These are phyloP conservation scores for Parsonsia alboflavescens DNA, from an alignment of 257 asterid species.

Conservation along the genomic window DNA sequence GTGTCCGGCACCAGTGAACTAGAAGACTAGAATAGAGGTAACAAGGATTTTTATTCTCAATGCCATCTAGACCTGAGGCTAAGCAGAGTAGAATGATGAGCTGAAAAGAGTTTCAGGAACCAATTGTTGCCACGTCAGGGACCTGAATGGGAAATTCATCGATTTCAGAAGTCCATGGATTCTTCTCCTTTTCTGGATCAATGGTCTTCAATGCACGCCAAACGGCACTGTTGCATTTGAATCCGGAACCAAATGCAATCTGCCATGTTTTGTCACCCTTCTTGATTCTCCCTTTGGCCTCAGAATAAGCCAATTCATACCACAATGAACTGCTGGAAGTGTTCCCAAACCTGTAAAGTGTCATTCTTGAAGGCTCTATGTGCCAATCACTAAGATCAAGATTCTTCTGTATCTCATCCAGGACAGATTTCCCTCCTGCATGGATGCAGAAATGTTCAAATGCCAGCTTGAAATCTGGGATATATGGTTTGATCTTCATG, in stretches of 20 bases:
- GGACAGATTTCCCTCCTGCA: slow-evolving; percentile 43
- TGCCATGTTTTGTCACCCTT: slow-evolving; percentile 46
- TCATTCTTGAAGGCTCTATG: slow-evolving; percentile 57
- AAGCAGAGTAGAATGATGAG: background rate
- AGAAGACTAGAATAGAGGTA: no score
- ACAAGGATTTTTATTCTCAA: no score
- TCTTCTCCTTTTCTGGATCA: slow-evolving; percentile 36
- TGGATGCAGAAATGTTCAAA: slow-evolving; percentile 51
- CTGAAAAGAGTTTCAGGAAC: slow-evolving; percentile 1
- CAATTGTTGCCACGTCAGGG: slow-evolving; percentile 22
- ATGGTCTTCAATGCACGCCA: slow-evolving; percentile 42
- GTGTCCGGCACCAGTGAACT: no score
- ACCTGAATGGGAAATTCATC: slow-evolving; percentile 39
- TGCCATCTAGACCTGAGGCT: no score
- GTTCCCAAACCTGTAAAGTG: slow-evolving; percentile 45
- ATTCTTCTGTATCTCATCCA: slow-evolving; percentile 41
- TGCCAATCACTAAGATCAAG: slow-evolving; percentile 35
- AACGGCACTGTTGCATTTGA: slow-evolving; percentile 46
- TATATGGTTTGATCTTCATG: slow-evolving; percentile 35
- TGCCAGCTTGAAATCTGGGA: slow-evolving; percentile 44
- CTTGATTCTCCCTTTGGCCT: slow-evolving; percentile 44
- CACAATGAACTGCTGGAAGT: slow-evolving; percentile 51
- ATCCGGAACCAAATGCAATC: slow-evolving; percentile 52
- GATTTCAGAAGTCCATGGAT: slow-evolving; percentile 50
- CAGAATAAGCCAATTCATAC: slow-evolving; percentile 43